Evolutionary conservation across 805 yeast genomes (phyloP).

Genomic region (Candida germanica): DNA sequence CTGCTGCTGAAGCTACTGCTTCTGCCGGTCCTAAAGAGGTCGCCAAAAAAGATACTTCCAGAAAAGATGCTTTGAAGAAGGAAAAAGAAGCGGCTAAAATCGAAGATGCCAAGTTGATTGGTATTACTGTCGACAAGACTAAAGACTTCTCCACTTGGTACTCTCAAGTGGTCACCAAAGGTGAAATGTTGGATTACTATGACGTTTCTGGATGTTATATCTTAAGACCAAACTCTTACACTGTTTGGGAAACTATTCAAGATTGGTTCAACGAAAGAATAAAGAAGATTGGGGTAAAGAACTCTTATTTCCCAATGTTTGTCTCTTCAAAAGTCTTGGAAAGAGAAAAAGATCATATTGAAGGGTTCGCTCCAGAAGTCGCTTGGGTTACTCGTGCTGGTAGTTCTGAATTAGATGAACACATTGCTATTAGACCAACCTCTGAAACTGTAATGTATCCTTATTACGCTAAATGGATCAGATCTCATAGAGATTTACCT

Average conservation of each 20-base stretch:
- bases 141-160: conserved; percentile 96
- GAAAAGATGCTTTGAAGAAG: conserved; percentile 29
- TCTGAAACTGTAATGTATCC: conserved; percentile 99
- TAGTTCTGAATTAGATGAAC: conserved; percentile 89
- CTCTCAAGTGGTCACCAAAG: conserved; percentile 91
- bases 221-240: conserved; percentile 91
- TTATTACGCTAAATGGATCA: conserved; percentile 97
- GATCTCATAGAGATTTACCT: conserved; percentile 97
- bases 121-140: conserved; percentile 92
- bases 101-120: conserved; percentile 89
- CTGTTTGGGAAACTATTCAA: conserved; percentile 94
- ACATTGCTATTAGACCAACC: conserved; percentile 98
- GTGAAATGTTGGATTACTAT: conserved; percentile 97
- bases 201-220: conserved; percentile 99
- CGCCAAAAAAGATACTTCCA: conserved; percentile 12
- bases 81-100: conserved; percentile 48
- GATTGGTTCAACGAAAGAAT: conserved; percentile 77
- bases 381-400: conserved; percentile 99
- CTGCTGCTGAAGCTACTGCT: conserved; percentile 26
- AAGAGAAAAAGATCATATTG: conserved; percentile 97
- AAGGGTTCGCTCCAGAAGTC: conserved; percentile 99
- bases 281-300: conserved; percentile 86
- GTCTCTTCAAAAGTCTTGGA: conserved; percentile 90
- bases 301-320: conserved; percentile 98
- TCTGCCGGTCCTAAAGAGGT: conserved; percentile 24